Percentiles rank a stretch among this genome's conserved stretches.
These are phyloP conservation scores for Prunus mongolica DNA, from an alignment of 306 rosid genomes.

Conservation along the genomic window DNA sequence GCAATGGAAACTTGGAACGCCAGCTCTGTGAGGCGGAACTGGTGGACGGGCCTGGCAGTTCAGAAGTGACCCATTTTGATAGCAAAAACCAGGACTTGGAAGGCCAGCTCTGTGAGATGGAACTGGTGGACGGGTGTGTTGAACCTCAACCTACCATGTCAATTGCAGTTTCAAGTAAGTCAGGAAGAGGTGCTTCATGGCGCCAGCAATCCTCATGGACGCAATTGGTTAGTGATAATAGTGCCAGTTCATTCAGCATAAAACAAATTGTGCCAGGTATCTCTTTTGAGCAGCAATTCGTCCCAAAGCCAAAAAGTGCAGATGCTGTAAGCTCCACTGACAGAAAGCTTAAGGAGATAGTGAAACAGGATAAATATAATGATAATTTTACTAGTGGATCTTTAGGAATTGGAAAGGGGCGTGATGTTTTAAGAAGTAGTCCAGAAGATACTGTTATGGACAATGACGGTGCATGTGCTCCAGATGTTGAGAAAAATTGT, in stretches of 20 bases:
- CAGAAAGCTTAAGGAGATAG: slow-evolving; percentile 18
- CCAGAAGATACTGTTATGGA: slow-evolving; percentile 26
- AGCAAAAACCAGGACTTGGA: slow-evolving; percentile 16
- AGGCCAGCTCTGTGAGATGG: not conserved
- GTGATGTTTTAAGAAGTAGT: not conserved
- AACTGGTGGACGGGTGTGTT: not conserved
- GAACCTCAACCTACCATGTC: slow-evolving; percentile 36
- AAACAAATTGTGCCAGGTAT: slow-evolving; percentile 45
- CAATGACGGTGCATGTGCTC: slow-evolving; percentile 17
- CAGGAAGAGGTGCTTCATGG: slow-evolving; percentile 75
- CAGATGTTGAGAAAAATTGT: slow-evolving; percentile 23
- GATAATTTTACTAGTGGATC: slow-evolving; percentile 15
- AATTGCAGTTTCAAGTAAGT: slow-evolving; percentile 24
- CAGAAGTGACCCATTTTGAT: slow-evolving; percentile 2
- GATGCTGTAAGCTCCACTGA: slow-evolving; percentile 25
- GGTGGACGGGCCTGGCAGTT: slow-evolving; percentile 7
- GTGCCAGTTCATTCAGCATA: slow-evolving; percentile 55
- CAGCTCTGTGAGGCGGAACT: not conserved
- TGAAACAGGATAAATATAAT: slow-evolving; percentile 18
- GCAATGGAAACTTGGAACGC: slow-evolving; percentile 3
- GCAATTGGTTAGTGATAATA: slow-evolving; percentile 46
- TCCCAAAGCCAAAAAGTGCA: slow-evolving; percentile 14
- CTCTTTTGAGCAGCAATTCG: slow-evolving; percentile 32
- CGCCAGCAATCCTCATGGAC: slow-evolving; percentile 75
- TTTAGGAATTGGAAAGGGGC: slow-evolving; percentile 6